phyloP scores from a whole-genome alignment of 306 rosid genomes.

The Carpinus viminea region DNA sequence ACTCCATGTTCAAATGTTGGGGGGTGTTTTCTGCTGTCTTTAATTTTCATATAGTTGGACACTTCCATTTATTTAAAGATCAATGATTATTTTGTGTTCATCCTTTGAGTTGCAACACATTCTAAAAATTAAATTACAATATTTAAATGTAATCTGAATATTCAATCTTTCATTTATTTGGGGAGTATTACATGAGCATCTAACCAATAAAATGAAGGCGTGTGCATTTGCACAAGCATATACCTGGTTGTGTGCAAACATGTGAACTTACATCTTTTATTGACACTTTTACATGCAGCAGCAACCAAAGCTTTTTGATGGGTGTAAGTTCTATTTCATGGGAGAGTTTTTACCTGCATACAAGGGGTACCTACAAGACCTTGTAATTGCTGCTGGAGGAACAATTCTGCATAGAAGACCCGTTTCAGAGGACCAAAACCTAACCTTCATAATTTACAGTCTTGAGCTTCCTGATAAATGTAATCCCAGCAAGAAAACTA shows the following conservation, averaged over 20 bases:
- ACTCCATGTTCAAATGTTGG: not conserved
- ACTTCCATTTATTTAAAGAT: not conserved
- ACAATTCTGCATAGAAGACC: constrained; percentile 80
- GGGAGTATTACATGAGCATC: not conserved
- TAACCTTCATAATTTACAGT: constrained; percentile 66
- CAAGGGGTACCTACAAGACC: constrained; percentile 79
- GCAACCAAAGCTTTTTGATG: constrained; percentile 78
- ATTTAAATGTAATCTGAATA: not conserved
- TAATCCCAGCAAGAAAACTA: constrained; percentile 35
- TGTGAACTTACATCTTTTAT: constrained; percentile 5
- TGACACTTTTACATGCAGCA: constrained; percentile 41
- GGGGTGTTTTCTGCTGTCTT: not conserved
- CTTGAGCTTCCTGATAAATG: constrained; percentile 67
- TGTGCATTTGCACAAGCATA: constrained; percentile 9
- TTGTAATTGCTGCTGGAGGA: constrained; percentile 89
- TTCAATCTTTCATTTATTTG: not conserved
- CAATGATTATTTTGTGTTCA: not conserved
- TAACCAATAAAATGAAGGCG: not conserved
- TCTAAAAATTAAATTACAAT: not conserved
- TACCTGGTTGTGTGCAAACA: not conserved
- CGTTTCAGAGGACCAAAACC: constrained; percentile 40
- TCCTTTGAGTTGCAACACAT: not conserved
- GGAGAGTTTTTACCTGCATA: constrained; percentile 69
- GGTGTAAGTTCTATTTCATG: constrained; percentile 74
- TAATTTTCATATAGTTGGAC: not conserved